A percentile compares a stretch with the other conserved stretches of the same genome.
Conservation (phyloP, 2,329 filamentous ascomycete species). For the Didymella pomorum region DNA sequence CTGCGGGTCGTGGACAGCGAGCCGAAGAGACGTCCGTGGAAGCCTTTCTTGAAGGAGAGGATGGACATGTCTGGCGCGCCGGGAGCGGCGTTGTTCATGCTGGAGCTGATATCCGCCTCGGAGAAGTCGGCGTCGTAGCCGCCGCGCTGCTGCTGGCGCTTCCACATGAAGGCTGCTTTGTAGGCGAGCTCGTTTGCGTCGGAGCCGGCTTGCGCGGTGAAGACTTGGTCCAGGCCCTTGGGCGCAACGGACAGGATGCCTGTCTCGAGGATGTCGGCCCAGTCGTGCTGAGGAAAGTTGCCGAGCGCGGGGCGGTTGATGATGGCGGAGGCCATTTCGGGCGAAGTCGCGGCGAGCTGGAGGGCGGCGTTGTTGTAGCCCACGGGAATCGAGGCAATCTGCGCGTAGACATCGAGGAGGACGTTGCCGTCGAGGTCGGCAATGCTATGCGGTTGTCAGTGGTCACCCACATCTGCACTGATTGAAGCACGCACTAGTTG, state of each 20-base stretch:
- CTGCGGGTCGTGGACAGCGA: slow-evolving; percentile 87
- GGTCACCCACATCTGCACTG: background rate
- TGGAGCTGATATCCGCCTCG: slow-evolving; percentile 73
- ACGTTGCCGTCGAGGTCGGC: slow-evolving; percentile 75
- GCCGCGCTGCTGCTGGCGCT: slow-evolving; percentile 80
- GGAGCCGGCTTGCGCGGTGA: slow-evolving; percentile 87
- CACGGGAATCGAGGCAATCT: slow-evolving; percentile 91
- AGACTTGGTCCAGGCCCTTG: slow-evolving; percentile 84
- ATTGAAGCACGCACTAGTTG: slow-evolving; percentile 66
- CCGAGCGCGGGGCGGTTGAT: slow-evolving; percentile 90
- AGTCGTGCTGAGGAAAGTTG: slow-evolving; percentile 88
- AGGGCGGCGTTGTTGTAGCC: slow-evolving; percentile 91
- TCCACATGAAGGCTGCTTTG: slow-evolving; percentile 96
- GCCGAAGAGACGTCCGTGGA: slow-evolving; percentile 91
- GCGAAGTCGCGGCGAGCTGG: slow-evolving; percentile 72
- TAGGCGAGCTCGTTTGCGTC: slow-evolving; percentile 95
- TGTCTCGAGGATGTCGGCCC: slow-evolving; percentile 79
- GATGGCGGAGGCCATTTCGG: slow-evolving; percentile 80
- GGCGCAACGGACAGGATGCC: slow-evolving; percentile 85
- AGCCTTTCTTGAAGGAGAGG: slow-evolving; percentile 85
- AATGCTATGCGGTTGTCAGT: slow-evolving; percentile 50
- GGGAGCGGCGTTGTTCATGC: slow-evolving; percentile 83
- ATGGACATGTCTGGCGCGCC: slow-evolving; percentile 83
- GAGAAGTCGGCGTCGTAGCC: slow-evolving; percentile 81
- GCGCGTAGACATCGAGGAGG: slow-evolving; percentile 81